A percentile compares a stretch with the other conserved stretches of the same genome.
Conservation (phyloP, 108 stramenopile species). For the Cylindrotheca closterium region DNA sequence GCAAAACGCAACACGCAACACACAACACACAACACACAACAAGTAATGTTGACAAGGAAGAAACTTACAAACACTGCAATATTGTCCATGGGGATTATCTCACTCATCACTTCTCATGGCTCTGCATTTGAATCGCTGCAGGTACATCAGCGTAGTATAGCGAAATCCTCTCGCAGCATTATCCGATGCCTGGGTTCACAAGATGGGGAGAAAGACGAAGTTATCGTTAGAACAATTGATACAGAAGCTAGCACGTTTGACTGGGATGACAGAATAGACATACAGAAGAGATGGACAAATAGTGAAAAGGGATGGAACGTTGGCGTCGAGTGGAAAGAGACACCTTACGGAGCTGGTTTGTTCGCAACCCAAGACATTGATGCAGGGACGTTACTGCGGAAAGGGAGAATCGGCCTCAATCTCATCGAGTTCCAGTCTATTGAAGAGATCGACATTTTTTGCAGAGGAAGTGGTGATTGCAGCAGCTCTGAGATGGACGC, state of each 20-base stretch:
- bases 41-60: too few relatives aligned
- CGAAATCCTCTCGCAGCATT: too few relatives aligned
- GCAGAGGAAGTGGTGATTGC: background rate
- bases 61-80: too few relatives aligned
- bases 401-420: constrained; percentile 26
- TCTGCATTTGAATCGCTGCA: too few relatives aligned
- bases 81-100: too few relatives aligned
- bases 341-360: constrained; percentile 38
- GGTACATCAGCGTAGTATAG: too few relatives aligned
- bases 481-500: background rate
- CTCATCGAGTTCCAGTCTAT: constrained; percentile 30
- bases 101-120: too few relatives aligned
- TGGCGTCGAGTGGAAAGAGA: constrained; percentile 33
- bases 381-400: constrained; percentile 31
- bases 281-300: constrained; percentile 17
- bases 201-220: background rate
- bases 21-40: too few relatives aligned
- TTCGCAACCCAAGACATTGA: constrained; percentile 34
- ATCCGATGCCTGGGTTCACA: too few relatives aligned
- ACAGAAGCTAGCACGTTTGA: constrained; percentile 5
- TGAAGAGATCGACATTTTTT: constrained; percentile 40
- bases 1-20: too few relatives aligned
- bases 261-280: constrained; percentile 36
- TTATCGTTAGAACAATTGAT: background rate
- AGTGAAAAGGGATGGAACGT: constrained; percentile 50